phyloP scores from a whole-genome alignment of 1,284 basidiomycete species.

The Heliocybe sulcata region DNA sequence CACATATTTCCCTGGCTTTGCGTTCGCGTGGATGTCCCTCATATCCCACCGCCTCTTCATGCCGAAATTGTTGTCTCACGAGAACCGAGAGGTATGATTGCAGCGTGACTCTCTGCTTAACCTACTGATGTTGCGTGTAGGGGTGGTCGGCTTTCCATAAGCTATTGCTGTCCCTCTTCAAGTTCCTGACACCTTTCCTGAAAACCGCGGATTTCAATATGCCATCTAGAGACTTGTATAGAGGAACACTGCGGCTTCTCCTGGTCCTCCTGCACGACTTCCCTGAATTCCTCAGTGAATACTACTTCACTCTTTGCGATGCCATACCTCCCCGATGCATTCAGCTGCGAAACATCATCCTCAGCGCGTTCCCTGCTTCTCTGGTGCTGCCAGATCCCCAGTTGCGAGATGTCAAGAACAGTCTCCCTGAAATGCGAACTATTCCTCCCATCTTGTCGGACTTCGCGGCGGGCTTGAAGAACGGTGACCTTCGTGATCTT shows the following conservation, averaged over 20 bases:
- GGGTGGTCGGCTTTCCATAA: slow-evolving; percentile 97
- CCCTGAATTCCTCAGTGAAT: slow-evolving; percentile 96
- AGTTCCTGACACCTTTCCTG: slow-evolving; percentile 91
- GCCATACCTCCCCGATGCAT: slow-evolving; percentile 90
- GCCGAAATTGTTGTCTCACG: slow-evolving; percentile 85
- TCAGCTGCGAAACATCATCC: slow-evolving; percentile 94
- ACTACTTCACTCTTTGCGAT: slow-evolving; percentile 94
- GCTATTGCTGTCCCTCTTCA: slow-evolving; percentile 86
- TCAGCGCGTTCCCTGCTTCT: slow-evolving; percentile 92
- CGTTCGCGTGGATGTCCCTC: slow-evolving; percentile 97
- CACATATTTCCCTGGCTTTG: slow-evolving; percentile 95
- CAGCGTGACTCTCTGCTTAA: background rate
- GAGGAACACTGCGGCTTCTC: slow-evolving; percentile 87
- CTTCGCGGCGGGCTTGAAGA: slow-evolving; percentile 76
- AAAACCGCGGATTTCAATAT: slow-evolving; percentile 75
- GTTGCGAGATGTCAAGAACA: slow-evolving; percentile 62
- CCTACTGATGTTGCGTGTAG: slow-evolving; percentile 24
- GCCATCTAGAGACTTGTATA: slow-evolving; percentile 86
- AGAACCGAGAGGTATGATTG: slow-evolving; percentile 67
- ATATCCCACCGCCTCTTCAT: slow-evolving; percentile 97
- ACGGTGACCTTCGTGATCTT: slow-evolving; percentile 67
- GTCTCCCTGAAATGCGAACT: slow-evolving; percentile 82
- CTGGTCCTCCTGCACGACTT: slow-evolving; percentile 97
- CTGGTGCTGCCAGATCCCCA: slow-evolving; percentile 86
- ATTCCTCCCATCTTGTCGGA: slow-evolving; percentile 90